These are phyloP conservation scores for Phaseolus coccineus DNA, from an alignment of 331 rosid species.

Conservation along the genomic window DNA sequence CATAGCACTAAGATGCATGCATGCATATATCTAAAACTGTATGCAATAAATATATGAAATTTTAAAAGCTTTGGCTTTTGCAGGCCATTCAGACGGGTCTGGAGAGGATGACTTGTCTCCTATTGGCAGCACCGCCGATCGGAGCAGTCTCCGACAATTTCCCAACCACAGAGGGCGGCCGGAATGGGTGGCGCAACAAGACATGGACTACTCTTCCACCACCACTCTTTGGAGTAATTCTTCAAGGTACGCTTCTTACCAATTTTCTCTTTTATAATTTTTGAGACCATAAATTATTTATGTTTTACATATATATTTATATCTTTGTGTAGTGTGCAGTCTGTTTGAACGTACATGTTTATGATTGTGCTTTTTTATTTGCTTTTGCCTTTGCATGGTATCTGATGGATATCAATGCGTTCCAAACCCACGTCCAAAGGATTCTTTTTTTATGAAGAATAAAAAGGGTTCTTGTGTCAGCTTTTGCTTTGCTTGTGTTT, in stretches of 20 bases:
- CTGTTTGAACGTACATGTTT: slow-evolving; percentile 4
- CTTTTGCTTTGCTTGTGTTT: slow-evolving; percentile 66
- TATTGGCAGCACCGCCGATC: slow-evolving; percentile 44
- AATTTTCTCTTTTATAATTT: neutral
- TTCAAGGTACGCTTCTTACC: slow-evolving; percentile 61
- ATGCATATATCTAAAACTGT: neutral
- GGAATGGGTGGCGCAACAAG: slow-evolving; percentile 60
- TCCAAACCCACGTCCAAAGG: slow-evolving; percentile 50
- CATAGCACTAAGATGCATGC: slow-evolving; percentile 23
- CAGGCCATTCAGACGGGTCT: slow-evolving; percentile 89
- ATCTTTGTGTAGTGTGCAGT: neutral
- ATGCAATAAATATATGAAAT: neutral
- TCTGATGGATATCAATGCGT: slow-evolving; percentile 44
- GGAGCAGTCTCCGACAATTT: slow-evolving; percentile 45
- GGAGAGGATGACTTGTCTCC: slow-evolving; percentile 85
- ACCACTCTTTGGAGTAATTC: slow-evolving; percentile 83
- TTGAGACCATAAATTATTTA: neutral
- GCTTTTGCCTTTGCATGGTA: slow-evolving; percentile 61
- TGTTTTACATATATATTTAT: neutral
- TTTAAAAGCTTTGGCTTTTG: neutral
- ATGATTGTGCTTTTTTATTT: slow-evolving; percentile 44
- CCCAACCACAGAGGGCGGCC: slow-evolving; percentile 58
- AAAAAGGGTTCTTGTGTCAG: slow-evolving; percentile 58
- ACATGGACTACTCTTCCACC: slow-evolving; percentile 60
- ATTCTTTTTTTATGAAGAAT: slow-evolving; percentile 32